These are phyloP conservation scores for Mycena filopes DNA, from an alignment of 768 basidiomycete species.

Conservation along the genomic window DNA sequence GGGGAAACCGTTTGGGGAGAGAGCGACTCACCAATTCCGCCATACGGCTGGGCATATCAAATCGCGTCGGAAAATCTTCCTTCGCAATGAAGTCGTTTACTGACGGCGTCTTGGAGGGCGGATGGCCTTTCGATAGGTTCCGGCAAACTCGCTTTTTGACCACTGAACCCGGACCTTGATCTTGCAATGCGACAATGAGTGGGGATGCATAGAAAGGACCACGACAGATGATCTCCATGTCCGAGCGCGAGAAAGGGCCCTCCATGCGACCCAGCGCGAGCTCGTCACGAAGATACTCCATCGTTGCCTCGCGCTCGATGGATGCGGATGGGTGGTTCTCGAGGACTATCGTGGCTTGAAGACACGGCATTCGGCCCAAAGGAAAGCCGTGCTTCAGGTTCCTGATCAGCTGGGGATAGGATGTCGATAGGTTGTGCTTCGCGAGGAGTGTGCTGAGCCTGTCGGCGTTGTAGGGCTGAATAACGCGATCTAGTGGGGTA, in stretches of 20 bases:
- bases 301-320: no score
- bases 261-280: slow-evolving; percentile 10
- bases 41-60: slow-evolving; percentile 26
- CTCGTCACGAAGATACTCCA: slow-evolving; percentile 27
- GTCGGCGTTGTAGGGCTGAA: not conserved
- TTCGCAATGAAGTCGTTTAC: slow-evolving; percentile 32
- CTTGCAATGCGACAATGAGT: slow-evolving; percentile 28
- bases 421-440: not conserved
- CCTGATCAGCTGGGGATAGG: not conserved
- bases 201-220: slow-evolving; percentile 41
- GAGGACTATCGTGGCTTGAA: no score
- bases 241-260: slow-evolving; percentile 21
- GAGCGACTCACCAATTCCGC: slow-evolving; percentile 29
- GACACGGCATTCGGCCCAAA: not conserved
- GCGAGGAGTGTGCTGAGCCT: not conserved
- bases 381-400: not conserved
- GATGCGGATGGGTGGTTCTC: no score
- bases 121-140: slow-evolving; percentile 32
- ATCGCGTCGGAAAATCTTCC: slow-evolving; percentile 27
- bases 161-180: slow-evolving; percentile 26
- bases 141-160: slow-evolving; percentile 33
- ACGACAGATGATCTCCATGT: slow-evolving; percentile 34
- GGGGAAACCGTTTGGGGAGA: not conserved
- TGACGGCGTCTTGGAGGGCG: slow-evolving; percentile 1
- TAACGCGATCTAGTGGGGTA: not conserved